Evolutionary conservation across 148 eudicot species (phyloP).

Genomic region (Camellia lanceoleosa): DNA sequence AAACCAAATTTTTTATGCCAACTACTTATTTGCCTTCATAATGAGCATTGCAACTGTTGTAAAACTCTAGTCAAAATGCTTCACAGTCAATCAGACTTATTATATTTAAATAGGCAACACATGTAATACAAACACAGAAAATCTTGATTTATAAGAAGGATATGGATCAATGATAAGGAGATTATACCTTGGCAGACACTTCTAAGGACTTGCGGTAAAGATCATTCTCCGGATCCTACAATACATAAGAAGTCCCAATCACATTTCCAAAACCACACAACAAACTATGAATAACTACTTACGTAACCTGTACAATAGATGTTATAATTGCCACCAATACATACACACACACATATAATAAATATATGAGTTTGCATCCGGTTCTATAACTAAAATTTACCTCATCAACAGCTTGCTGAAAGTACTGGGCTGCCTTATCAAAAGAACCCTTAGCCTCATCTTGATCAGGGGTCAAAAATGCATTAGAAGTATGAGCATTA

Average conservation of each 20-base stretch:
- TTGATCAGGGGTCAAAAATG: conserved; percentile 45
- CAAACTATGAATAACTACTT: background rate
- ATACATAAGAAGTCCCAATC: background rate
- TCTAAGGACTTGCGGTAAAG: conserved; percentile 62
- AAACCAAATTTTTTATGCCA: background rate
- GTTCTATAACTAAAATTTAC: conserved; percentile 21
- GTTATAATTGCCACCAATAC: background rate
- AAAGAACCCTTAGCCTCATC: conserved; percentile 49
- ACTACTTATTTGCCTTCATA: background rate
- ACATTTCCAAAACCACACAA: conserved; percentile 10
- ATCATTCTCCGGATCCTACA: conserved; percentile 64
- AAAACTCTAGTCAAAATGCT: background rate
- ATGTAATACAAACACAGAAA: background rate
- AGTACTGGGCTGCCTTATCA: conserved; percentile 44
- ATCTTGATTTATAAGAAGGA: background rate
- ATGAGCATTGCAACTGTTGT: background rate
- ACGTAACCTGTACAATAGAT: background rate
- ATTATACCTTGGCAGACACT: conserved; percentile 54
- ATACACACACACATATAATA: background rate
- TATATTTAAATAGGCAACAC: too few species aligned
- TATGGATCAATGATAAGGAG: background rate
- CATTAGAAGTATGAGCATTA: conserved; percentile 58
- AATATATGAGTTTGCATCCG: background rate
- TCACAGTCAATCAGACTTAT: background rate
- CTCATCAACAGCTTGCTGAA: conserved; percentile 54